Conservation (phyloP, 1,284 basidiomycete genomes). For the Ustilago sp. region DNA sequence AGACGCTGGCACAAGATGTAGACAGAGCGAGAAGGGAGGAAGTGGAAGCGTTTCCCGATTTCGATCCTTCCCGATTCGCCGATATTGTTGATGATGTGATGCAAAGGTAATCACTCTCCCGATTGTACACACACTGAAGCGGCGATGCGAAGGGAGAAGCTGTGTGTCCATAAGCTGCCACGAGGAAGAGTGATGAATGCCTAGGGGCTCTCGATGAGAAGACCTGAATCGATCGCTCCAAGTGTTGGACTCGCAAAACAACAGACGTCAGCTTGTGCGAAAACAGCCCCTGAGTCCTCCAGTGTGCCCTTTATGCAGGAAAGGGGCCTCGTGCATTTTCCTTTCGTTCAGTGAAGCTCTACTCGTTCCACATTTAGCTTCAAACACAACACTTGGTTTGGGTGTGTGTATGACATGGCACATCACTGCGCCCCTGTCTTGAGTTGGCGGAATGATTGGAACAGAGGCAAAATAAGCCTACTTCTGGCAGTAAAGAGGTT, state of each 20-base stretch:
- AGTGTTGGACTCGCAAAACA: slow-evolving; percentile 22
- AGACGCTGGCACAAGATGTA: slow-evolving; percentile 27
- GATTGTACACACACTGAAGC: neutral
- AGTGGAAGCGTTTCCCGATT: slow-evolving; percentile 36
- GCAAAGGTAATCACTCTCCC: slow-evolving; percentile 12
- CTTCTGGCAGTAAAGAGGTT: neutral
- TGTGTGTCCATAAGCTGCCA: neutral
- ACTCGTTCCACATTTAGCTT: slow-evolving; percentile 3
- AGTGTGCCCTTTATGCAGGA: slow-evolving; percentile 13
- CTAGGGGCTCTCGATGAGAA: slow-evolving; percentile 23
- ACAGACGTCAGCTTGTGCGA: slow-evolving; percentile 24
- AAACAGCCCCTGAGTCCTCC: slow-evolving; percentile 6
- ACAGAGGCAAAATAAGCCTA: neutral
- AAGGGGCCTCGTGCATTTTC: slow-evolving; percentile 28
- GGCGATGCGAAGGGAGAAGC: neutral
- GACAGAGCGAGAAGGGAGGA: slow-evolving; percentile 9
- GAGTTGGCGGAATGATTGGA: neutral
- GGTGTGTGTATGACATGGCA: slow-evolving; percentile 5
- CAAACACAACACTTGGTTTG: neutral
- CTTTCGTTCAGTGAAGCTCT: slow-evolving; percentile 26
- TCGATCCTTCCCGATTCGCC: slow-evolving; percentile 38
- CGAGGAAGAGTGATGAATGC: neutral
- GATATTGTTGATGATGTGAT: slow-evolving; percentile 36
- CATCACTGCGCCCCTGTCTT: slow-evolving; percentile 7
- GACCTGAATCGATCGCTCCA: neutral